Evolutionary conservation across 2,329 filamentous ascomycete species (phyloP), one percentile per base, ranked within the genome.

Genomic region (Colletotrichum horii): DNA sequence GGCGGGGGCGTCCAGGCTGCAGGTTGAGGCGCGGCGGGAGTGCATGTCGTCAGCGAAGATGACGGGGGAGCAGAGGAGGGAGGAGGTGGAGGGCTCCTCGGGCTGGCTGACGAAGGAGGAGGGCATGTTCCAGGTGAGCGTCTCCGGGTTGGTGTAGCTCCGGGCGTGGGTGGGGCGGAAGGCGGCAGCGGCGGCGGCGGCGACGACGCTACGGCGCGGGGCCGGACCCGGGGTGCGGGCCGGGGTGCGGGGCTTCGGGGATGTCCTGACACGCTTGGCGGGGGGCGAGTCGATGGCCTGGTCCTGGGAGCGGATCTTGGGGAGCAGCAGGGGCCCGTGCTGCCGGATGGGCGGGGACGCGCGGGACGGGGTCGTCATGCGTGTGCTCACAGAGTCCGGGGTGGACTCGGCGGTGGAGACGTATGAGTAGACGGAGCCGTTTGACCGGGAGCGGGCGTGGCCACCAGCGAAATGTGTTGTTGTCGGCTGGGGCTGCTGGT

Each of bases 261-360:
- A 83, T 83, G 90, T 87, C 88, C 91, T 83, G 84, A 90, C 81
- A 80, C 92, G 90, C 84, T 94, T 92, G 61, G 58, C 19, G 30
- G 89, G 87, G 22, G 84, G 81, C 34, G 83, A 82, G 67, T 93
- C 91, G 77, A 95, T 91, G 77, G 93, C 89, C 85, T 96, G 94
- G 85, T 98, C 95, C 85, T 97, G 95, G 55, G 91, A 91, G 76
- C 95, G 91, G 86, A 97, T 96, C 89, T 96, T 97, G 81, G 95
- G 95, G 36, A 98, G 89, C 75, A 98, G 88, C 65, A 95, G 88
- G 67, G 95, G 95, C 68, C 95, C 95, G 85, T 96, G 93, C 77
- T 95, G 93, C 76, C 93, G 91, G 79, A 96, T 91, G 76, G 95
- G 94, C 38, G 94, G 94, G 78, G 90, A 89, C 69, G 89, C 90